These are phyloP conservation scores for Poronia punctata DNA, from an alignment of 495 filamentous ascomycete species.

Conservation along the genomic window DNA sequence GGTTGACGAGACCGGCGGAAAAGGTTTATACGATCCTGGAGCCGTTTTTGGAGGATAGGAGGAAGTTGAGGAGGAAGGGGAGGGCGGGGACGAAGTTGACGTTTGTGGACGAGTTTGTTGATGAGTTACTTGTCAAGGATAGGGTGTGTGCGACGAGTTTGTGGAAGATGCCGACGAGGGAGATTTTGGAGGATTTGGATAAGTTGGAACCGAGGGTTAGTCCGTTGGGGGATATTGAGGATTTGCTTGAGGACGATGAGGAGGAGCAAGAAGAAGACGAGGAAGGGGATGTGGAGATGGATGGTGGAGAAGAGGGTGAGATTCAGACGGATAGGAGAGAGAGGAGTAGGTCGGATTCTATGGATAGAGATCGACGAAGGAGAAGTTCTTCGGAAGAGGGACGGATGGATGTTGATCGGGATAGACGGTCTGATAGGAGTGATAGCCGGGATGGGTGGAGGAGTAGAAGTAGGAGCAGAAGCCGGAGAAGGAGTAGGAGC, in stretches of 20 bases:
- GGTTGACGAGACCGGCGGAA: constrained; percentile 77
- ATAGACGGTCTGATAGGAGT: constrained; percentile 12
- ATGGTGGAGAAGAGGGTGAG: constrained; percentile 16
- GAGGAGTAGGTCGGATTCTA: constrained; percentile 16
- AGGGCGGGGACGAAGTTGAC: constrained; percentile 66
- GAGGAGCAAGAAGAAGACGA: constrained; percentile 30
- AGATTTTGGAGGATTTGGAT: constrained; percentile 83
- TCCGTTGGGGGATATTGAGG: constrained; percentile 79
- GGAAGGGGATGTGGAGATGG: constrained; percentile 20
- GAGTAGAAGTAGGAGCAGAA: not conserved
- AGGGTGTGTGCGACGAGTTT: constrained; percentile 86
- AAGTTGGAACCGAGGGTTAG: constrained; percentile 79
- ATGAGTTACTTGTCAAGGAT: constrained; percentile 84
- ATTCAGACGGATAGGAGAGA: constrained; percentile 11
- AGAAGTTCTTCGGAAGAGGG: constrained; percentile 17
- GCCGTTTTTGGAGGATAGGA: constrained; percentile 71
- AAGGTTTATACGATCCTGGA: constrained; percentile 77
- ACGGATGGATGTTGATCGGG: constrained; percentile 34
- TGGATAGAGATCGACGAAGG: constrained; percentile 9
- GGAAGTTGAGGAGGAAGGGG: constrained; percentile 72
- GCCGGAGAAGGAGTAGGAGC: constrained; percentile 2
- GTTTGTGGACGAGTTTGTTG: constrained; percentile 88
- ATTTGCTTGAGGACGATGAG: constrained; percentile 62
- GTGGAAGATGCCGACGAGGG: constrained; percentile 80
- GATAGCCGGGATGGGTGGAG: constrained; percentile 3